These are phyloP conservation scores for Aspergillus ruber DNA, from an alignment of 2,329 filamentous ascomycete species.

Conservation along the genomic window DNA sequence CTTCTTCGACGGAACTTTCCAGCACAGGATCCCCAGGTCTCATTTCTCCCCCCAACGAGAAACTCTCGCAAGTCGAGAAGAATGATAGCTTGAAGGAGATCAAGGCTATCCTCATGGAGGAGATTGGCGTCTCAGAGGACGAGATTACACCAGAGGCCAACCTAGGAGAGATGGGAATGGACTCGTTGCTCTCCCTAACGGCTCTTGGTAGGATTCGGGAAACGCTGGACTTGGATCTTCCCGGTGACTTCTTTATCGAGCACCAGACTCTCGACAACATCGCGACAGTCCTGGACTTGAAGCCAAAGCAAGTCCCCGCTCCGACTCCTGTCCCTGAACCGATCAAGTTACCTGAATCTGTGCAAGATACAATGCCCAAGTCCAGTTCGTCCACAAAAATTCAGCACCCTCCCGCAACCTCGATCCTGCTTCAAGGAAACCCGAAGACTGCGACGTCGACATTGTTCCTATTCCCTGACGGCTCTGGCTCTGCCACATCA, in stretches of 20 bases:
- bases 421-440: constrained; percentile 38
- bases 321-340: constrained; percentile 9
- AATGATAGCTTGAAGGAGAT: constrained; percentile 35
- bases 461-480: constrained; percentile 40
- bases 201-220: constrained; percentile 42
- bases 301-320: constrained; percentile 24
- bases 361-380: constrained; percentile 16
- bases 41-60: constrained; percentile 21
- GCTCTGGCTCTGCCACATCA: constrained; percentile 42
- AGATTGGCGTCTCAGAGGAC: constrained; percentile 37
- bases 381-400: constrained; percentile 7
- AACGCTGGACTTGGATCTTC: constrained; percentile 35
- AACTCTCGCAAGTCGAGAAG: constrained; percentile 16
- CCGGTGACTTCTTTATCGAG: constrained; percentile 40
- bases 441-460: constrained; percentile 37
- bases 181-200: constrained; percentile 41
- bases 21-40: constrained; percentile 29
- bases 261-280: constrained; percentile 37
- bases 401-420: constrained; percentile 34
- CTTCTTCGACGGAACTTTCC: constrained; percentile 28
- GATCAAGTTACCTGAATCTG: constrained; percentile 17
- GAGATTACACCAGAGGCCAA: constrained; percentile 37
- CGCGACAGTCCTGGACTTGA: constrained; percentile 32
- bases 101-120: constrained; percentile 35
- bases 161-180: constrained; percentile 40